These are phyloP conservation scores for Nyctanthes arbortristis DNA, from an alignment of 257 asterid genomes.

Conservation along the genomic window DNA sequence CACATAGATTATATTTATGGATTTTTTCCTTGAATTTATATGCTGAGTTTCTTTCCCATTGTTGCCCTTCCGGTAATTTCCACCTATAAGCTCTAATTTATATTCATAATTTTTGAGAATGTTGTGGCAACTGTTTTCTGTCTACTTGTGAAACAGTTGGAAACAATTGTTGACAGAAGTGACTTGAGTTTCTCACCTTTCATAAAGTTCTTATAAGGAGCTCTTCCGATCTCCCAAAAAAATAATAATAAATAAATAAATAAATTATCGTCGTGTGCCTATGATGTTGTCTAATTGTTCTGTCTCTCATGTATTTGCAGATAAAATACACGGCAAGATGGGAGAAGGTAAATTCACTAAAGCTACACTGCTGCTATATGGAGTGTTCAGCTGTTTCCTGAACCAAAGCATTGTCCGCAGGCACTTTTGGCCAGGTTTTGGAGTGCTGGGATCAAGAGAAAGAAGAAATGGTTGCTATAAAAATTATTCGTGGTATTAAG, in stretches of 20 bases:
- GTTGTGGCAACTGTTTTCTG: too few species aligned
- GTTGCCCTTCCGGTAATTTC: background rate
- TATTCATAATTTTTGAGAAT: too few species aligned
- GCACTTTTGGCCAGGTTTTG: constrained; percentile 93
- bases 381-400: background rate
- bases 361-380: background rate
- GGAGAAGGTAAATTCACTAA: constrained; percentile 65
- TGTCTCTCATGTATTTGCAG: constrained; percentile 38
- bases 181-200: too few species aligned
- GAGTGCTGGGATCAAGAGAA: constrained; percentile 92
- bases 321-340: constrained; percentile 87
- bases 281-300: background rate
- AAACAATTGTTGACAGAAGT: too few species aligned
- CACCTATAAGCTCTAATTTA: background rate
- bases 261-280: too few species aligned
- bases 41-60: background rate
- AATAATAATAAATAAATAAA: too few species aligned
- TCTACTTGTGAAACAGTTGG: too few species aligned
- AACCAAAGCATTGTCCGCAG: constrained; percentile 27
- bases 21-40: background rate
- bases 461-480: constrained; percentile 86
- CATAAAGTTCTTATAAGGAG: too few species aligned
- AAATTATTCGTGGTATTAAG: constrained; percentile 78
- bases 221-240: too few species aligned
- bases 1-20: background rate